Evolutionary conservation across 768 basidiomycete species (phyloP).

Genomic region (Xerocomellus dryophilus): DNA sequence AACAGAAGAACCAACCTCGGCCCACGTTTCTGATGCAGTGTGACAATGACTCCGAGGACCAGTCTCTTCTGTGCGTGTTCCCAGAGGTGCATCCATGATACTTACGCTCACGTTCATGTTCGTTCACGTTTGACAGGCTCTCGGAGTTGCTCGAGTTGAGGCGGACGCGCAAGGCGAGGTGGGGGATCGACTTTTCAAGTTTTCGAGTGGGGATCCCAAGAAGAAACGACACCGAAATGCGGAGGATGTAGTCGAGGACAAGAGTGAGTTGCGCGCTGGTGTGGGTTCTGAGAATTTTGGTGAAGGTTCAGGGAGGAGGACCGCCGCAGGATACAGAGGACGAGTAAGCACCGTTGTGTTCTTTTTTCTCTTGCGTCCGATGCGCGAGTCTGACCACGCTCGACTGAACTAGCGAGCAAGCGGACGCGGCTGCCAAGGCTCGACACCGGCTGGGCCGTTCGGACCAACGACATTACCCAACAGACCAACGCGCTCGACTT

Average conservation of each 20-base stretch:
- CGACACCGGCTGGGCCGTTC: constrained; percentile 70
- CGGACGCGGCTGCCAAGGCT: constrained; percentile 66
- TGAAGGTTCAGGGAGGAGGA: too few relatives aligned
- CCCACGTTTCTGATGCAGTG: constrained; percentile 7
- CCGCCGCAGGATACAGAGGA: constrained; percentile 23
- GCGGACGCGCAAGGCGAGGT: constrained; percentile 65
- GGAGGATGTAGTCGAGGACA: constrained; percentile 42
- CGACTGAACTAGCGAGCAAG: constrained; percentile 45
- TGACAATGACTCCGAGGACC: constrained; percentile 39
- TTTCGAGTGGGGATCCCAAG: constrained; percentile 84
- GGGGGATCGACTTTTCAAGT: constrained; percentile 83
- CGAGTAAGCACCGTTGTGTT: constrained; percentile 42
- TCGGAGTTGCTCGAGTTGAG: constrained; percentile 83
- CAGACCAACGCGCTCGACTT: constrained; percentile 96
- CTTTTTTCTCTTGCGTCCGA: too few relatives aligned
- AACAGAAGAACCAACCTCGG: constrained; percentile 10
- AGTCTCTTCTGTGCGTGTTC: constrained; percentile 48
- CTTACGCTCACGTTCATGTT: not conserved
- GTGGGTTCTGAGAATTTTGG: too few relatives aligned
- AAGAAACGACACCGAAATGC: constrained; percentile 60
- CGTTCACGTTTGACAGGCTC: constrained; percentile 41
- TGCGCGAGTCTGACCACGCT: too few relatives aligned
- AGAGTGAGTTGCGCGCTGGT: constrained; percentile 51
- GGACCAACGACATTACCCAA: constrained; percentile 92
- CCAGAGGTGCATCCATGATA: too few relatives aligned